Evolutionary conservation across 139 green algal species (phyloP), one percentile per base, ranked within the genome.

Genomic region (Chlamydomonas sphaeroides): DNA sequence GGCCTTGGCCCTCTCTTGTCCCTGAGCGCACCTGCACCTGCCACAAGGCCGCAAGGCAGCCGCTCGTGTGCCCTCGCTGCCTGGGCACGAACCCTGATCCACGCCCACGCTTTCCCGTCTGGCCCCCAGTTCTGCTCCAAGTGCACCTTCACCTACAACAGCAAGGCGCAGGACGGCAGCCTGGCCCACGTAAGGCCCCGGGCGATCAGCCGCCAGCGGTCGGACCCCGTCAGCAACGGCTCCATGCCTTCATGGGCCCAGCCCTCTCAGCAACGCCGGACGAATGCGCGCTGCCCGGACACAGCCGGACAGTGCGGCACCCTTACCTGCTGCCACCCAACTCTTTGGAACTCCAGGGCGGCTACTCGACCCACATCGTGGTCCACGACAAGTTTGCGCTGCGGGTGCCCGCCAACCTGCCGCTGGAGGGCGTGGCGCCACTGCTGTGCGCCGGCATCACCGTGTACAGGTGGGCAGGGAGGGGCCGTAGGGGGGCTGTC

Each of bases 371-470:
- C 23, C 83, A 92, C 79, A 86, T 95, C 21, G 87, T 95, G 2
- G 82, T 91, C 0, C 71, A 82, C 36, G 83, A 95, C 68, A 53
- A 83, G 61, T 95, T 87, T 81, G 80, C 82, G 26, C 83, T 95
- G 36, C 62, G 76, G 0, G 0, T 97, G 5, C 91, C 93, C 26
- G 87, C 92, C 42, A 94, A 84, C 77, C 76, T 98, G 41, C 57
- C 74, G 14, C 80, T 97, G 65, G 90, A 86, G 2, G 84, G 56
- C 5, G 73, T 85, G 6, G 95, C 94, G 5, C 95, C 95, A 15
- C 91, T 98, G 83, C 90, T 97, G 80, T 98, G 95, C 76, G 94
- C 95, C 0, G 95, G 93, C 53, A 95, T 96, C 88, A 96, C 93
- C 49, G 88, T 88, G 33, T 94, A 92, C 84, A 79, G 80, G 80